Evolutionary conservation across 768 basidiomycete species (phyloP).

Genomic region (Hypholoma sublateritium): DNA sequence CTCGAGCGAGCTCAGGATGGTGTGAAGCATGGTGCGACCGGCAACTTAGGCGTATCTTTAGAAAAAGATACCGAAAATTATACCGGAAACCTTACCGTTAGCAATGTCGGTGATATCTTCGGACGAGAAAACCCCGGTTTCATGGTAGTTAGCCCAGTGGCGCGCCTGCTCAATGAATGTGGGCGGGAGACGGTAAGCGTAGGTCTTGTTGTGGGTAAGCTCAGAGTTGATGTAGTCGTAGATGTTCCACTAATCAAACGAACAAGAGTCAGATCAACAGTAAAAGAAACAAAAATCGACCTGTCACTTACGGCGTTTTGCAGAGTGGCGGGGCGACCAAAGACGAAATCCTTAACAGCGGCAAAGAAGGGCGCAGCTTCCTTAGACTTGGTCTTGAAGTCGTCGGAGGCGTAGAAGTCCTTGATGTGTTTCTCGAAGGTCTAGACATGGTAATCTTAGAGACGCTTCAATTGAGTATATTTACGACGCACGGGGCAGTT

Average conservation of each 20-base stretch:
- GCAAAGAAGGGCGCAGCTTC: conserved; percentile 67
- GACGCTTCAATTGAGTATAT: background rate
- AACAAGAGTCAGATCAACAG: background rate
- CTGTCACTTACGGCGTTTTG: conserved; percentile 61
- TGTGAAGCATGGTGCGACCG: conserved; percentile 74
- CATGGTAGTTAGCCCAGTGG: conserved; percentile 77
- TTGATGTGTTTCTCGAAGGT: conserved; percentile 66
- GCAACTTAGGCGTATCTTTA: conserved; percentile 52
- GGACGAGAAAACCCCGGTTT: conserved; percentile 72
- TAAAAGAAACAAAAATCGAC: background rate
- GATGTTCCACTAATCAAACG: conserved; percentile 66
- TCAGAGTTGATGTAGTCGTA: conserved; percentile 79
- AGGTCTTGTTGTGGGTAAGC: conserved; percentile 80
- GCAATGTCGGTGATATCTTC: conserved; percentile 63
- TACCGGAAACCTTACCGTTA: conserved; percentile 57
- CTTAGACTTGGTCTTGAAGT: conserved; percentile 62
- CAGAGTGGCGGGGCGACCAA: conserved; percentile 63
- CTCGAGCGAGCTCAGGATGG: conserved; percentile 69
- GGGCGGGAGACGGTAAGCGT: conserved; percentile 78
- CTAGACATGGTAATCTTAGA: conserved; percentile 28
- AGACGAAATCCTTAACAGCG: conserved; percentile 66
- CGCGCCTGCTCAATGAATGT: conserved; percentile 73
- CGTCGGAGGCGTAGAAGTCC: conserved; percentile 57
- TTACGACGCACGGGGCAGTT: conserved; percentile 43
- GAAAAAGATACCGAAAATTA: background rate